These are phyloP conservation scores for Venturiaceae sp. DNA, from an alignment of 2,329 filamentous ascomycete genomes.

Conservation along the genomic window DNA sequence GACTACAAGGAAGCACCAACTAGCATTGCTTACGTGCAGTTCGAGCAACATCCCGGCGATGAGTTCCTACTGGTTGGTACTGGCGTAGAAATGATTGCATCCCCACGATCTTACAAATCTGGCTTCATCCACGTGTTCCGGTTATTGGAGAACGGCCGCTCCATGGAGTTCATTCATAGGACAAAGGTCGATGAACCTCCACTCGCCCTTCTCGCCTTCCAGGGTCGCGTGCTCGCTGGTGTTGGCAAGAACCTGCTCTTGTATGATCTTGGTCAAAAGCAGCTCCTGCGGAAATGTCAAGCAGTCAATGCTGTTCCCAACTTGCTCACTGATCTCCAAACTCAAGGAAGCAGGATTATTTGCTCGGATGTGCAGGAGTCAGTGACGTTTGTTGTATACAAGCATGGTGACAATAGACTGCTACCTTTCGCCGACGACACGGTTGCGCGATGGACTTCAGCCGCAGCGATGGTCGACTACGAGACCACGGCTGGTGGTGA, in stretches of 20 bases:
- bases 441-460: constrained; percentile 82
- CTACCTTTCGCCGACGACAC: constrained; percentile 92
- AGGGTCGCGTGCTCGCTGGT: constrained; percentile 80
- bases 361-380: constrained; percentile 91
- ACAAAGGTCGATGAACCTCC: constrained; percentile 87
- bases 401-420: constrained; percentile 79
- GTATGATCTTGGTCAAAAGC: constrained; percentile 88
- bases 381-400: constrained; percentile 87
- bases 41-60: constrained; percentile 81
- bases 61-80: constrained; percentile 90
- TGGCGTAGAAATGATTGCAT: constrained; percentile 78
- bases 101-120: constrained; percentile 62
- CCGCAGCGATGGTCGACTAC: constrained; percentile 91
- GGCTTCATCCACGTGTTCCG: constrained; percentile 91
- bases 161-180: constrained; percentile 92
- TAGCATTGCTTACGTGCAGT: constrained; percentile 74
- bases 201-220: constrained; percentile 83
- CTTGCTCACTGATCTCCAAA: constrained; percentile 80
- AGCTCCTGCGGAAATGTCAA: constrained; percentile 86
- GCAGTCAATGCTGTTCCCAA: constrained; percentile 62
- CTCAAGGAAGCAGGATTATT: constrained; percentile 82
- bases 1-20: constrained; percentile 87
- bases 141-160: constrained; percentile 75
- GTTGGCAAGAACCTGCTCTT: constrained; percentile 73
- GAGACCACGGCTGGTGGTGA: constrained; percentile 91